Evolutionary conservation across 2,329 filamentous ascomycete genomes (phyloP), one percentile per base, ranked within the genome.

Genomic region (Beauveria sp.): DNA sequence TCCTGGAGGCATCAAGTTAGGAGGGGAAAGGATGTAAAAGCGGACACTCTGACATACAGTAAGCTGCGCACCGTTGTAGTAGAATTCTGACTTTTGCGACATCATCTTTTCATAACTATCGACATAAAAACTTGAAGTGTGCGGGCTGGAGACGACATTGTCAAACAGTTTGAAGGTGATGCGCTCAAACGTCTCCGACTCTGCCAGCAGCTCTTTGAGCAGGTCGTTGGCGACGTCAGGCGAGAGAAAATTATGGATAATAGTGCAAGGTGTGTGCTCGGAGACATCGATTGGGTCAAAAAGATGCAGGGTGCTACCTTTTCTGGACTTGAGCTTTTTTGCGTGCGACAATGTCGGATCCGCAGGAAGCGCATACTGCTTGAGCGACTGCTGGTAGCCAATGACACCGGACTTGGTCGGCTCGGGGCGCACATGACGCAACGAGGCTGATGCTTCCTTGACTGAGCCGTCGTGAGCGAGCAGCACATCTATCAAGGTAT

Each of bases 211-310:
- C 71, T 98, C 93, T 38, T 74, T 72, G 1, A 98, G 78, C 14
- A 99, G 79, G 1, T 81, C 79, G 65, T 91, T 88, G 45, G 95
- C 93, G 62, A 89, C 80, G 2, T 86, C 78, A 0, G 79, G 34
- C 0, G 91, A 86, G 0, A 99, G 79, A 67, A 98, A 97, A 69
- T 96, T 95, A 74, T 96, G 92, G 60, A 97, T 86, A 66, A 98
- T 89, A 12, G 90, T 93, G 74, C 93, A 97, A 1, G 95, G 92
- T 0, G 93, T 96, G 70, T 96, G 84, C 26, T 84, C 81, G 54
- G 90, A 88, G 51, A 98, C 85, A 67, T 96, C 92, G 45, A 85
- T 79, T 0, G 93, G 90, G 47, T 90, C 86, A 73, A 89, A 98
- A 0, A 98, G 79, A 70, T 93, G 89, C 2, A 98, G 75, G 0